phyloP scores from a whole-genome alignment of 2,329 filamentous ascomycete species.

The Metarhizium brunneum region DNA sequence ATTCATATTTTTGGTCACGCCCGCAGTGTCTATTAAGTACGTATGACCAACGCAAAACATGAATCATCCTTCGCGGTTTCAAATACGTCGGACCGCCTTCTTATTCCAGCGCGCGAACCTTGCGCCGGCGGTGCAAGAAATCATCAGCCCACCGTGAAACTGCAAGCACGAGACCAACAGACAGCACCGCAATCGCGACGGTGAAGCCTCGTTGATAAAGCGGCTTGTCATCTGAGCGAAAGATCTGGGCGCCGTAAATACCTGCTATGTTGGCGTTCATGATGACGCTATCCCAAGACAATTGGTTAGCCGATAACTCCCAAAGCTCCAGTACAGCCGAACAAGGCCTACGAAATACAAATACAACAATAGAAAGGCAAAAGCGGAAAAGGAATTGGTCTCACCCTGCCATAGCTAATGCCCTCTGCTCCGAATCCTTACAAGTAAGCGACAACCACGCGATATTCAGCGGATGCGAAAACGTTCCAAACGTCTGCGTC shows the following conservation, averaged over 20 bases:
- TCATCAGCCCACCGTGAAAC: not conserved
- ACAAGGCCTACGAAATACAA: not conserved
- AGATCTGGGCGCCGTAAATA: constrained; percentile 53
- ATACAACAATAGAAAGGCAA: not conserved
- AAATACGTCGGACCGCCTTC: not conserved
- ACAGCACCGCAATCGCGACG: not conserved
- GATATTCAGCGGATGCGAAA: constrained; percentile 48
- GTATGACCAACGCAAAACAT: not conserved
- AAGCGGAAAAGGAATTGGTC: constrained; percentile 1
- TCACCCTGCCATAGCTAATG: constrained; percentile 50
- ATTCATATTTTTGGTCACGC: no score
- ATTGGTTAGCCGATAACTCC: not conserved
- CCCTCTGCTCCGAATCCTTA: constrained; percentile 46
- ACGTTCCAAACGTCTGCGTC: constrained; percentile 45
- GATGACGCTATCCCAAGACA: constrained; percentile 34
- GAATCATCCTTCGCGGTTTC: not conserved
- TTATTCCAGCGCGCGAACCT: not conserved
- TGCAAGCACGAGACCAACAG: not conserved
- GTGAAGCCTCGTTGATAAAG: constrained; percentile 41
- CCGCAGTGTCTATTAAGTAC: no score
- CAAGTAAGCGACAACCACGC: constrained; percentile 50
- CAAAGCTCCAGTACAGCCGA: not conserved
- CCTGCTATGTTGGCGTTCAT: constrained; percentile 54
- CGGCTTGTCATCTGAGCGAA: constrained; percentile 41
- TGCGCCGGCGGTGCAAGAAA: not conserved